These are phyloP conservation scores for Colletotrichum sp. DNA, from an alignment of 2,329 filamentous ascomycete species.

Conservation along the genomic window DNA sequence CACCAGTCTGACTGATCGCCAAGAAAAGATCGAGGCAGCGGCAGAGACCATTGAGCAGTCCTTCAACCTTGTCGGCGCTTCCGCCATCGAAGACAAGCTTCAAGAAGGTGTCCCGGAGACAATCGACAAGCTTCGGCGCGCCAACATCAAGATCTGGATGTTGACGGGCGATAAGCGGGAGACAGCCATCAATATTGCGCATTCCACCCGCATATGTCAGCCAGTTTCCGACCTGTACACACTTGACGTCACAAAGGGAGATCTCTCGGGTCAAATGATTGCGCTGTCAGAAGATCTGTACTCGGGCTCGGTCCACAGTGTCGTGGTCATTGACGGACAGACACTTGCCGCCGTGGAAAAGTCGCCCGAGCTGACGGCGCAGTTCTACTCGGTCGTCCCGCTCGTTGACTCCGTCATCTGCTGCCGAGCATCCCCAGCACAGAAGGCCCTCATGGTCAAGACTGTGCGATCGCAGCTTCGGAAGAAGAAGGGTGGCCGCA, in stretches of 20 bases:
- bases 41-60: conserved; percentile 80
- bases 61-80: conserved; percentile 81
- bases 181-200: conserved; percentile 86
- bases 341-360: conserved; percentile 76
- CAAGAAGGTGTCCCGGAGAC: conserved; percentile 88
- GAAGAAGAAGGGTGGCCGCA: conserved; percentile 43
- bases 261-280: conserved; percentile 69
- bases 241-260: conserved; percentile 68
- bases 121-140: conserved; percentile 81
- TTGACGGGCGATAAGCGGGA: conserved; percentile 87
- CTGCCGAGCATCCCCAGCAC: conserved; percentile 86
- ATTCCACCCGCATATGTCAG: conserved; percentile 72
- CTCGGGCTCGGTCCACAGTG: conserved; percentile 69
- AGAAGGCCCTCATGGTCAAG: conserved; percentile 88
- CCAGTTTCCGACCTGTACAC: conserved; percentile 80
- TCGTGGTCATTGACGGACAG: conserved; percentile 85
- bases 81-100: conserved; percentile 89
- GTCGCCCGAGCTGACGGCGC: conserved; percentile 49
- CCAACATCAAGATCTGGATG: conserved; percentile 94
- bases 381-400: conserved; percentile 82
- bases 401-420: conserved; percentile 89
- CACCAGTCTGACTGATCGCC: conserved; percentile 78
- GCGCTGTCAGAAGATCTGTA: conserved; percentile 69
- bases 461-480: conserved; percentile 78
- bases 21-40: conserved; percentile 77